Evolutionary conservation across 2,329 filamentous ascomycete species (phyloP).

Genomic region (Epichloe sylvatica): DNA sequence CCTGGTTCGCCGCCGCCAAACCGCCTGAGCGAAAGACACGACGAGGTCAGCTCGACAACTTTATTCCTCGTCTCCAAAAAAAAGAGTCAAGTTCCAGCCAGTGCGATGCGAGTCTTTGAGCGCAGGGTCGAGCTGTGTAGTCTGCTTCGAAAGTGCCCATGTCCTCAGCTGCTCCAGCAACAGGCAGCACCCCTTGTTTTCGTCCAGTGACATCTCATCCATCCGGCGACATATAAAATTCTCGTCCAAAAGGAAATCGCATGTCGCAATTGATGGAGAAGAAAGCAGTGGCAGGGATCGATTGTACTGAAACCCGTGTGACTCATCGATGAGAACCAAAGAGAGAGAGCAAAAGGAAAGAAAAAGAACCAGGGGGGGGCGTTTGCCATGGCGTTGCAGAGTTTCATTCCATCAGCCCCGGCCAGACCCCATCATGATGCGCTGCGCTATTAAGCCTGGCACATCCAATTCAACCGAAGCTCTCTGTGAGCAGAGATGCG

Average conservation of each 20-base stretch:
- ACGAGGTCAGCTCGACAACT: not conserved
- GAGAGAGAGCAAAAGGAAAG: constrained; percentile 7
- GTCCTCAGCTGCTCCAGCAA: not conserved
- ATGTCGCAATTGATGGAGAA: not conserved
- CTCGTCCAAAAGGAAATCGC: not conserved
- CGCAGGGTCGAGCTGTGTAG: not conserved
- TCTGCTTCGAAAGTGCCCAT: not conserved
- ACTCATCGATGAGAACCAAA: constrained; percentile 9
- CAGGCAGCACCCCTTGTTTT: not conserved
- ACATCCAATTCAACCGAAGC: not conserved
- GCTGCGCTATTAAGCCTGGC: not conserved
- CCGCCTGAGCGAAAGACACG: not conserved
- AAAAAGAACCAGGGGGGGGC: not conserved
- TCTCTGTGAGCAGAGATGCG: not conserved
- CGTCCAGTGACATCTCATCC: not conserved
- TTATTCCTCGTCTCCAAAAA: not conserved
- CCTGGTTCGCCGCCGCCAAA: not conserved
- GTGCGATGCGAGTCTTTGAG: not conserved
- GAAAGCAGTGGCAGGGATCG: constrained; percentile 6
- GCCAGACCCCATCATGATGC: constrained; percentile 2
- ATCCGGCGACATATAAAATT: not conserved
- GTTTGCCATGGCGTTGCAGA: constrained; percentile 4
- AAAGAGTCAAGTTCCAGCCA: no score
- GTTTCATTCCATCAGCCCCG: constrained; percentile 8
- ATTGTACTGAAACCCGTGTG: constrained; percentile 11